Conservation (phyloP, 768 basidiomycete genomes). For the Lyophyllum semitale region DNA sequence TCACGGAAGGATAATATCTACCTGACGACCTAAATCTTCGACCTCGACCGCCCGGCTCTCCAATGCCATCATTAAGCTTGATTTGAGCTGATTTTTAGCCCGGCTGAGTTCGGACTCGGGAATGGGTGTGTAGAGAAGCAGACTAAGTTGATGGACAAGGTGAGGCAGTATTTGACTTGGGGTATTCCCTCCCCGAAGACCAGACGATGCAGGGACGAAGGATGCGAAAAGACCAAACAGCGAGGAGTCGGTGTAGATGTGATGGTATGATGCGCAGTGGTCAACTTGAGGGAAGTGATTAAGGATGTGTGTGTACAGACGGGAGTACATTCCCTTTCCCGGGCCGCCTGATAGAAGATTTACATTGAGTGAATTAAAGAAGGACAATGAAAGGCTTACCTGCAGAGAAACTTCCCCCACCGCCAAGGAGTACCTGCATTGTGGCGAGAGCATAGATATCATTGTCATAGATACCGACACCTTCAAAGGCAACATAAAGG, state of each 20-base stretch:
- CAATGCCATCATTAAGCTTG: slow-evolving; percentile 90
- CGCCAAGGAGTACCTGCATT: slow-evolving; percentile 93
- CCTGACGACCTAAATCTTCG: slow-evolving; percentile 91
- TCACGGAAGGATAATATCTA: slow-evolving; percentile 21
- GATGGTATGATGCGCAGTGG: slow-evolving; percentile 96
- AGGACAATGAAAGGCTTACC: slow-evolving; percentile 38
- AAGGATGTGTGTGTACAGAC: slow-evolving; percentile 92
- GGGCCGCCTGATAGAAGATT: slow-evolving; percentile 68
- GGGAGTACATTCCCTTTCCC: slow-evolving; percentile 99
- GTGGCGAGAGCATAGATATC: slow-evolving; percentile 93
- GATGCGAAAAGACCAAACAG: slow-evolving; percentile 91
- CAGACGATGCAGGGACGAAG: slow-evolving; percentile 67
- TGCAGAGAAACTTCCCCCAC: slow-evolving; percentile 95
- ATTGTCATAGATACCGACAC: slow-evolving; percentile 85
- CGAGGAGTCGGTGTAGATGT: slow-evolving; percentile 93
- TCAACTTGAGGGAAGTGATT: slow-evolving; percentile 94
- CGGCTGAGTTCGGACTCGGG: slow-evolving; percentile 72
- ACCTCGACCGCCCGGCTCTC: slow-evolving; percentile 86
- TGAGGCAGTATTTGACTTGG: slow-evolving; percentile 77
- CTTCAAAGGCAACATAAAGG: slow-evolving; percentile 91
- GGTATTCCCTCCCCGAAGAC: slow-evolving; percentile 59
- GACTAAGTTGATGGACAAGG: slow-evolving; percentile 84
- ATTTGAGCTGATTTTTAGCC: slow-evolving; percentile 95
- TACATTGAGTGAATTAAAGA: background rate
- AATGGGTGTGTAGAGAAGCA: slow-evolving; percentile 71